phyloP scores from a whole-genome alignment of 306 rosid genomes.

The Sindora glabra region DNA sequence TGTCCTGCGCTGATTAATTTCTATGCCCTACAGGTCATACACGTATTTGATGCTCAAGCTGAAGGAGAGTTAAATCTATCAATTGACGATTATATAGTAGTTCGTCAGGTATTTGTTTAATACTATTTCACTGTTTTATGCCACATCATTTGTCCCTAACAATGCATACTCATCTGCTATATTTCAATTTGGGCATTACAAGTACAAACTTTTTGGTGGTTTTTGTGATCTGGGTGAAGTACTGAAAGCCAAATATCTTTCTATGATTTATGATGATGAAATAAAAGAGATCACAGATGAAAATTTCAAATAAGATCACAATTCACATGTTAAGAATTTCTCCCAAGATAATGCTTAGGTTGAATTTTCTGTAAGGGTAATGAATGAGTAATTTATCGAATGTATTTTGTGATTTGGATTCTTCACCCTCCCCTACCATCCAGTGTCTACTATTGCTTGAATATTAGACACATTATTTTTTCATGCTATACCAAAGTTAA shows the following conservation, averaged over 20 bases:
- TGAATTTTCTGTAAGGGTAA: not conserved
- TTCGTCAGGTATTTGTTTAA: constrained; percentile 62
- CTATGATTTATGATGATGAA: not conserved
- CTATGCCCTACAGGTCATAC: constrained; percentile 52
- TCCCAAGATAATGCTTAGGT: not conserved
- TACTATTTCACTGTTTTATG: not conserved
- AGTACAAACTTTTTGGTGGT: not conserved
- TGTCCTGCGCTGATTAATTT: constrained; percentile 5
- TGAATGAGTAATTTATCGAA: not conserved
- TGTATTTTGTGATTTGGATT: not conserved
- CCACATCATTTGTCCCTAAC: not conserved
- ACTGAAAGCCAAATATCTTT: not conserved
- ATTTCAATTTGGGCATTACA: not conserved
- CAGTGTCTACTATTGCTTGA: no score
- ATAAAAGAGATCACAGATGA: not conserved
- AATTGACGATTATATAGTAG: constrained; percentile 65
- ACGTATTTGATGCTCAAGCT: constrained; percentile 87
- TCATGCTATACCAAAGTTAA: no score
- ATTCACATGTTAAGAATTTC: not conserved
- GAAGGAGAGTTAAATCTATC: constrained; percentile 77
- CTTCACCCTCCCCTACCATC: no score
- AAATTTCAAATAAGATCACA: not conserved
- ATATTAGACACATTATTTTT: no score
- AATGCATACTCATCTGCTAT: not conserved
- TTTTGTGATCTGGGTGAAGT: not conserved